Conservation (phyloP, 1,284 basidiomycete species). For the Cutaneotrichosporon cyanovorans region DNA sequence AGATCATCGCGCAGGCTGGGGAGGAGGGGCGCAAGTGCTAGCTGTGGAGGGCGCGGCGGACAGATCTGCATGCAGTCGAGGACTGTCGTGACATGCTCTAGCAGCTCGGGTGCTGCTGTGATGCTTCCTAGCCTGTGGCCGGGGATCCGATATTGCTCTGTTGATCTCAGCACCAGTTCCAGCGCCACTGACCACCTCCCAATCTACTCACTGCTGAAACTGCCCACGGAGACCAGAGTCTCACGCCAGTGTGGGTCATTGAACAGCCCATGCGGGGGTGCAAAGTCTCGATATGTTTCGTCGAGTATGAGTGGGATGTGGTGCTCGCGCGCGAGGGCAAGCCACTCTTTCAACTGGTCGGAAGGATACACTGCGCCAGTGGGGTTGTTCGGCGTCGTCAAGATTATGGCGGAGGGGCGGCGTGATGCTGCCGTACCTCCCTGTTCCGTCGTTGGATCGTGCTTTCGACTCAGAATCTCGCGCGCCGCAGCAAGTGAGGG, state of each 20-base stretch:
- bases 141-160: conserved; percentile 75
- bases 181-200: background rate
- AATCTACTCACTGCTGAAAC: conserved; percentile 52
- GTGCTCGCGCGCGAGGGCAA: conserved; percentile 54
- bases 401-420: conserved; percentile 57
- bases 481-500: conserved; percentile 49
- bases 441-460: background rate
- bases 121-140: conserved; percentile 75
- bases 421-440: background rate
- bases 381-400: conserved; percentile 56
- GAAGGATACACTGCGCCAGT: conserved; percentile 69
- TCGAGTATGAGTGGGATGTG: conserved; percentile 72
- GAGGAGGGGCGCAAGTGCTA: conserved; percentile 57
- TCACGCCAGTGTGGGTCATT: conserved; percentile 54
- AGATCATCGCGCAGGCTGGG: conserved; percentile 55
- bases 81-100: conserved; percentile 55
- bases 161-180: conserved; percentile 25
- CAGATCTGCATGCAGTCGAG: conserved; percentile 74
- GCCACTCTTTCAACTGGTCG: conserved; percentile 57
- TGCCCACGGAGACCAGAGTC: conserved; percentile 65
- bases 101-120: conserved; percentile 57
- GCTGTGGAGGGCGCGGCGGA: conserved; percentile 62
- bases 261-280: conserved; percentile 48
- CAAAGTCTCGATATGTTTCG: conserved; percentile 82
- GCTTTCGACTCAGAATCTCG: conserved; percentile 15